phyloP scores from a whole-genome alignment of 2,329 filamentous ascomycete species.

The Colletotrichum shisoi region DNA sequence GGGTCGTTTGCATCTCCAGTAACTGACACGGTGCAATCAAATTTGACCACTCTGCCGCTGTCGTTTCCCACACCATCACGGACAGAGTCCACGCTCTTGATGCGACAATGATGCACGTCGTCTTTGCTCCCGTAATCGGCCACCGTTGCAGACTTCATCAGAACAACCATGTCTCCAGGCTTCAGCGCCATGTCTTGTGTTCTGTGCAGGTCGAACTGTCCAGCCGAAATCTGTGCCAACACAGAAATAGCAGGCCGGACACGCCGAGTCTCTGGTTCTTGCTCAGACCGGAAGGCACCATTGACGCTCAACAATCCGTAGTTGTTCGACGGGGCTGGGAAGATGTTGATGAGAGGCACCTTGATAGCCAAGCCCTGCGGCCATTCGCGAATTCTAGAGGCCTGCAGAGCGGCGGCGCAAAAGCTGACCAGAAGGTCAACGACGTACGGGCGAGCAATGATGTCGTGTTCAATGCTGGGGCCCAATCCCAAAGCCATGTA shows the following conservation, averaged over 20 bases:
- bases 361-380: constrained; percentile 55
- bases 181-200: constrained; percentile 33
- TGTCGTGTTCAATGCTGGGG: constrained; percentile 84
- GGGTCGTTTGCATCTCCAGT: background rate
- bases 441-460: constrained; percentile 78
- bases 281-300: background rate
- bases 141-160: constrained; percentile 15
- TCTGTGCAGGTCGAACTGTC: constrained; percentile 43
- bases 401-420: constrained; percentile 69
- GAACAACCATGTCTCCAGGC: constrained; percentile 28
- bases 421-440: constrained; percentile 86
- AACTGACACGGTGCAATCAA: constrained; percentile 17
- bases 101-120: constrained; percentile 33
- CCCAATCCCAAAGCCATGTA: constrained; percentile 88
- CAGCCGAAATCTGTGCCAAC: constrained; percentile 21
- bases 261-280: background rate
- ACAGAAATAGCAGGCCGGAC: constrained; percentile 25
- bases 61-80: constrained; percentile 48
- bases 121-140: background rate
- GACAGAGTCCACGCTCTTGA: constrained; percentile 33
- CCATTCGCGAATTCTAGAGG: constrained; percentile 53
- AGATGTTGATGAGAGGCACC: constrained; percentile 40
- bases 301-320: background rate
- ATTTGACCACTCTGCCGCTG: constrained; percentile 23
- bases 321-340: background rate